Evolutionary conservation across 2,329 filamentous ascomycete species (phyloP).

Genomic region (Cytospora mali): DNA sequence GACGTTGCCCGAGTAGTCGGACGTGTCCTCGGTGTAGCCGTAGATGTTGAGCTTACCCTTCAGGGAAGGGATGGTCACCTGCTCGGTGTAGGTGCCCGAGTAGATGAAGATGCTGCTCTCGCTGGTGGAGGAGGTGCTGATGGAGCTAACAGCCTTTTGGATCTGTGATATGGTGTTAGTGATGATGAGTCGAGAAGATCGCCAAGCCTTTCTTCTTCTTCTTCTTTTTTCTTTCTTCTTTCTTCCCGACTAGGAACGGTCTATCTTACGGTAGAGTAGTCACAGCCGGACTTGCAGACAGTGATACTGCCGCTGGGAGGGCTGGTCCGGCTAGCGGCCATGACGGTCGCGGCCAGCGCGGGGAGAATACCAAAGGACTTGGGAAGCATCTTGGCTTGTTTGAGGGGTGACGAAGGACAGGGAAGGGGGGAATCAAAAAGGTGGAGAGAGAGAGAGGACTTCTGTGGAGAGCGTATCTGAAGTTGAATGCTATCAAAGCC

Average conservation of each 20-base stretch:
- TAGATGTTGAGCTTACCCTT: slow-evolving; percentile 55
- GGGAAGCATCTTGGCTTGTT: no score
- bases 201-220: no score
- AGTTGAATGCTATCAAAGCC: slow-evolving; percentile 9
- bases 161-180: slow-evolving; percentile 13
- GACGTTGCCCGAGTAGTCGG: slow-evolving; percentile 51
- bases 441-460: background rate
- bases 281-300: slow-evolving; percentile 24
- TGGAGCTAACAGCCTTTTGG: slow-evolving; percentile 26
- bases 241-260: no score
- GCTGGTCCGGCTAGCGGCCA: slow-evolving; percentile 23
- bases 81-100: slow-evolving; percentile 59
- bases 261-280: slow-evolving; percentile 24
- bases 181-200: no score
- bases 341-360: slow-evolving; percentile 19
- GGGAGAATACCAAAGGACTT: slow-evolving; percentile 19
- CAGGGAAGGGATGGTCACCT: slow-evolving; percentile 54
- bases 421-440: background rate
- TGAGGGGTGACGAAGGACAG: no score
- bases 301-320: slow-evolving; percentile 26
- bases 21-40: slow-evolving; percentile 52
- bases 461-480: background rate
- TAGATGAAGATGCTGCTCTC: slow-evolving; percentile 27
- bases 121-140: slow-evolving; percentile 18
- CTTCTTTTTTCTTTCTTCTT: no score